Evolutionary conservation across 225 moss, liverwort and hornwort genomes (phyloP), one percentile per base, ranked within the genome.

Genomic region (Asterella californica): DNA sequence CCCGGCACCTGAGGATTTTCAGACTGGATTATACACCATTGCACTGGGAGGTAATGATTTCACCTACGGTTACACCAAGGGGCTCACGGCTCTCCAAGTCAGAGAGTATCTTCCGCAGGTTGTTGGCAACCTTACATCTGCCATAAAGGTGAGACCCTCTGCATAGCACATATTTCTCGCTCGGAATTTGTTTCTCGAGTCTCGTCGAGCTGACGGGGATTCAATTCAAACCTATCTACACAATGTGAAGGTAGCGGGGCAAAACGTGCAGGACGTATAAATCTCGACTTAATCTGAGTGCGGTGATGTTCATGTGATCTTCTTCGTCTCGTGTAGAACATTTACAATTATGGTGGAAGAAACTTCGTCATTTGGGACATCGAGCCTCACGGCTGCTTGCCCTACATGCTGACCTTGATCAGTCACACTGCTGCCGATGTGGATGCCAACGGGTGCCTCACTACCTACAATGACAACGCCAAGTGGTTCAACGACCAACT

Each of bases 11-110:
- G 65, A 78, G 29, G n/a, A 49, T 7, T 85, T 88, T 42, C 12
- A 66, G n/a, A 15, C 52, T 10, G 80, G 82, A 9, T 79, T 88
- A 22, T 88, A 83, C 79, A 88, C 87, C 19, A 76, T 88, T 2
- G 83, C 84, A 0, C 24, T 88, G 0, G 87, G 87, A 65, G 87
- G 87, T 15, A 88, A 88, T 72, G 87, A 88, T 62, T 88, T 88
- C 80, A 88, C 87, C 0, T 88, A 74, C 17, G 87, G 87, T 14
- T 88, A 85, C 60, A 88, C 82, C 27, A 37, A 76, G 30, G 87
- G 87, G 32, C n/a, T 83, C 36, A 74, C 85, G 9, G 76, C 79
- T 22, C 53, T 27, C 10, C 34, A 88, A 72, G 85, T 88, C 80
- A 75, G 81, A 42, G n/a, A 36, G 2, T 87, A 87, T n/a, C 82